Evolutionary conservation across 106 monocot genomes (phyloP), one percentile per base, ranked within the genome.

Genomic region (Dendrobium catenatum): DNA sequence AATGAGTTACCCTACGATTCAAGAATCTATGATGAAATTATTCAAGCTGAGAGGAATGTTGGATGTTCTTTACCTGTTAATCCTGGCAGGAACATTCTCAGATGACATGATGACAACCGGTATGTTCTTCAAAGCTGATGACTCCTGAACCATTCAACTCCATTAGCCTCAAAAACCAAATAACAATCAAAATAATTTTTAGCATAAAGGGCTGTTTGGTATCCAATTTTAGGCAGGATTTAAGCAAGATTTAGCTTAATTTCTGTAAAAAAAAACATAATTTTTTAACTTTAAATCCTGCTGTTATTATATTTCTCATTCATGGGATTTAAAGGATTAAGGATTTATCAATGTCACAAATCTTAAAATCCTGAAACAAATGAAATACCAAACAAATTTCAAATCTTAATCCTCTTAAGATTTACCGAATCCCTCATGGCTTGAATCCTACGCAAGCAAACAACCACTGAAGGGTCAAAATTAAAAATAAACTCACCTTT

Each of bases 31-130:
- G 26, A 26, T 26, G 26, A 66, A 66, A 24, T 22, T 10, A 66
- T 66, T 66, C 24, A 66, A 66, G 26, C n/a, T 2, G 2, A 66
- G 13, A 26, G 26, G 0, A 7, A 66, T 24, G 24, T 66, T 24
- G 15, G 15, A 66, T 4, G 5, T n/a, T 44, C 13, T 41, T 89
- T 27, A 86, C 89, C 84, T 89, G 80, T 78, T 83, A 54, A 89
- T 89, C 67, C 89, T 80, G 43, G 87, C 82, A 67, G 89, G 89
- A 49, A 82, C 85, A 82, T 89, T 83, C 80, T 89, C 89, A 54
- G 89, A 87, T 33, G 89, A 89, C 89, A 89, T 89, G 59, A 89
- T 85, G 68, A 89, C 89, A 37, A 89, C 89, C 8, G 89, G 89
- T 13, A 89, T 89, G 18, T 89, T 82, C 79, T 82, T 85, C 78